phyloP scores from a whole-genome alignment of 805 yeast genomes.

The Wickerhamiella allomyrinae region DNA sequence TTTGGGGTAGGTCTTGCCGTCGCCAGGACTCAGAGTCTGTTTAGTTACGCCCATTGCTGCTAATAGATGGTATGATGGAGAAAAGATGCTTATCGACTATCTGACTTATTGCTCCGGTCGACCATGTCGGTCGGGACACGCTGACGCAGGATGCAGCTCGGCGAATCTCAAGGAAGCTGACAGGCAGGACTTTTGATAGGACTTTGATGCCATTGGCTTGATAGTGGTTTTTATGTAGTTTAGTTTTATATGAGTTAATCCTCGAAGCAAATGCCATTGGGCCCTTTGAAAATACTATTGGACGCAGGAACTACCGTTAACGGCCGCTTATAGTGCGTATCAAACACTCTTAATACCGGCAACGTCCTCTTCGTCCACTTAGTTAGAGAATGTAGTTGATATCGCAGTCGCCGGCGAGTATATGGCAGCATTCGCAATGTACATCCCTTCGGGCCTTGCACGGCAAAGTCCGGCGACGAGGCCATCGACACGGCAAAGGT shows the following conservation, averaged over 20 bases:
- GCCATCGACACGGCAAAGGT: slow-evolving; percentile 41
- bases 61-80: too few relatives aligned
- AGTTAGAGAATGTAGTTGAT: slow-evolving; percentile 19
- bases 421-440: slow-evolving; percentile 45
- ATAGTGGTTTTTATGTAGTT: too few relatives aligned
- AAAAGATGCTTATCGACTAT: background rate
- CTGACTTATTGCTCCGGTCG: background rate
- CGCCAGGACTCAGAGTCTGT: slow-evolving; percentile 36
- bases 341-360: slow-evolving; percentile 54
- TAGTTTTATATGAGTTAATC: too few relatives aligned
- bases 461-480: slow-evolving; percentile 28
- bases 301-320: slow-evolving; percentile 36
- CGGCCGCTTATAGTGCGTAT: slow-evolving; percentile 50
- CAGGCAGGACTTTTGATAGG: too few relatives aligned
- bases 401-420: slow-evolving; percentile 29
- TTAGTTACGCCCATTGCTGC: slow-evolving; percentile 28
- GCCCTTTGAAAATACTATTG: background rate
- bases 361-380: slow-evolving; percentile 23
- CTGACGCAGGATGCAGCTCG: background rate
- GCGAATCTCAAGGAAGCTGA: too few relatives aligned
- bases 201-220: too few relatives aligned
- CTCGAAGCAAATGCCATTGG: background rate
- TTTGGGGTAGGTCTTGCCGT: slow-evolving; percentile 76
- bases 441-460: slow-evolving; percentile 25
- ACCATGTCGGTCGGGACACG: background rate